Conservation (phyloP, 768 basidiomycete genomes). For the Cubamyces sp. region DNA sequence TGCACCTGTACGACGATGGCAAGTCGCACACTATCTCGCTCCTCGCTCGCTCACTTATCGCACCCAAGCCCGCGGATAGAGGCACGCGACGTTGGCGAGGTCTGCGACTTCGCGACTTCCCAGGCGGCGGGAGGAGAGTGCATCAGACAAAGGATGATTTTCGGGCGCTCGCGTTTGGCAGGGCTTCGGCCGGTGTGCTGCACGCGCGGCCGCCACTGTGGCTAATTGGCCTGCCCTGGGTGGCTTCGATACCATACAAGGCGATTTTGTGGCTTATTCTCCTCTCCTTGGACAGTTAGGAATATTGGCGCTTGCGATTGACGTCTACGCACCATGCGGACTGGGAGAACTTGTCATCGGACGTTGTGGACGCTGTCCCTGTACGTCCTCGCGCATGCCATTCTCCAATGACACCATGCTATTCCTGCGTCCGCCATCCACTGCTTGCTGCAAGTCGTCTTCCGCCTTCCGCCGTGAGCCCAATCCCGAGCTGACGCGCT, state of each 20-base stretch:
- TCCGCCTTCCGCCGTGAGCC: background rate
- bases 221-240: background rate
- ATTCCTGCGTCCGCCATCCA: background rate
- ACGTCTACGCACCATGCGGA: background rate
- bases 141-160: no score
- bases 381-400: background rate
- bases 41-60: no score
- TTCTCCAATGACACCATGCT: background rate
- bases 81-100: no score
- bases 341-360: no score
- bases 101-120: no score
- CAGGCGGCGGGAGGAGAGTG: no score
- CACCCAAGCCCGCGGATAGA: no score
- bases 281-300: background rate
- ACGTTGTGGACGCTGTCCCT: background rate
- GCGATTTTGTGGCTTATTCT: constrained; percentile 9
- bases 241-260: background rate
- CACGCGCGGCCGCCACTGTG: no score
- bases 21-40: no score
- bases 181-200: no score
- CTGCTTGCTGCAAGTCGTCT: no score
- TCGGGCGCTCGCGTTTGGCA: background rate
- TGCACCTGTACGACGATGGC: no score
- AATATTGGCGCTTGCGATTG: background rate
- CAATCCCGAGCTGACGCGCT: background rate